A percentile compares a stretch with the other conserved stretches of the same genome.
Conservation (phyloP, 306 rosid species). For the Canavalia gladiata region DNA sequence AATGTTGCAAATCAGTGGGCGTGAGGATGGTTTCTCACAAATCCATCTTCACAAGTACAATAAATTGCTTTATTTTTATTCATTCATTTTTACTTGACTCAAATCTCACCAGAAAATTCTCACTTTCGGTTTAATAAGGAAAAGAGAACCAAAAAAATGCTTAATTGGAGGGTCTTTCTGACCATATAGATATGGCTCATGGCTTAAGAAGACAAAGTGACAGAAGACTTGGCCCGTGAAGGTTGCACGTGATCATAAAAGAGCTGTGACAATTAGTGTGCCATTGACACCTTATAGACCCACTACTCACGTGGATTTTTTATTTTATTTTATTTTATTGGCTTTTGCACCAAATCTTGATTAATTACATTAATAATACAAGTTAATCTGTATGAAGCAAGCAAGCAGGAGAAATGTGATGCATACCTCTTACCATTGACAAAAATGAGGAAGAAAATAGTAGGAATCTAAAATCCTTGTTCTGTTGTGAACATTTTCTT, state of each 20-base stretch:
- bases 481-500: not conserved
- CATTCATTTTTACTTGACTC: not conserved
- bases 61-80: not conserved
- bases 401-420: slow-evolving; percentile 26
- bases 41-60: slow-evolving; percentile 33
- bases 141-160: slow-evolving; percentile 9
- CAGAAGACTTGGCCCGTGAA: slow-evolving; percentile 88
- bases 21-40: slow-evolving; percentile 41
- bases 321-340: slow-evolving; percentile 39
- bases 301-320: slow-evolving; percentile 88
- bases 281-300: slow-evolving; percentile 82
- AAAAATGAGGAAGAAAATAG: slow-evolving; percentile 9
- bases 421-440: not conserved
- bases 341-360: slow-evolving; percentile 59
- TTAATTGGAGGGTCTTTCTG: slow-evolving; percentile 37
- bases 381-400: slow-evolving; percentile 26
- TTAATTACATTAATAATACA: slow-evolving; percentile 36
- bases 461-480: not conserved
- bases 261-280: slow-evolving; percentile 90
- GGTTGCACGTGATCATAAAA: slow-evolving; percentile 90
- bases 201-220: slow-evolving; percentile 70
- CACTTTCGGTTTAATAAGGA: slow-evolving; percentile 33
- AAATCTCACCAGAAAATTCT: not conserved
- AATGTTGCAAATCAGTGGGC: slow-evolving; percentile 57
- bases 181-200: slow-evolving; percentile 46